Base-by-base conservation (phyloP, 176 grass and related monocot genomes). In the Cenchrus americanus region DNA sequence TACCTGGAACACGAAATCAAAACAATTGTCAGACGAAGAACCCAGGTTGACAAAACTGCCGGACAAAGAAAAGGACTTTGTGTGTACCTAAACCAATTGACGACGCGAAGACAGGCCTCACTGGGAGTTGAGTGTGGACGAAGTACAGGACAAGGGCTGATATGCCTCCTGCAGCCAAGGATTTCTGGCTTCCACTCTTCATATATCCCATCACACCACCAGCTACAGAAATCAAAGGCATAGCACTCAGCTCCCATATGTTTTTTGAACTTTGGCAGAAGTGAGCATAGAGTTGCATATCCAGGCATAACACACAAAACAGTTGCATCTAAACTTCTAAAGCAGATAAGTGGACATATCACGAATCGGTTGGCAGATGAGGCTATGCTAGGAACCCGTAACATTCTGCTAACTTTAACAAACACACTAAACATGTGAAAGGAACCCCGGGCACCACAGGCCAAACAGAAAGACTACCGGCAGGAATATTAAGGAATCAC, bases 111-210 rank as follows among this genome's bases (percentile, higher is more conserved):
- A 88, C 80, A 0, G 91, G 91, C 60, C 85, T 87, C 42, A 85
- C 76, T 63, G 94, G 94, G 23, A 97, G 94, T 79, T 91, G 94
- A 81, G 91, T 91, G 82, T 97, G 90, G 26, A 97, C 94, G 2
- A 85, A 89, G 81, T 68, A 87, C 50, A 97, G 68, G 2, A 94
- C 13, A 47, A 87, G 65, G 6, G 94, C 86, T 42, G 94, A 91
- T 85, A 93, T 80, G 69, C 88, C 91, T 86, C 91, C 94, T 66
- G 91, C 88, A 59, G 91, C 86, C 46, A 89, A 59, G 40, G 91
- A 97, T 71, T 97, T 97, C 73, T 91, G 89, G 84, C 94, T 97
- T 73, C 94, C 94, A 24, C 83, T 87, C 68, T 97, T 97, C 58
- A 94, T 71, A 79, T 89, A 97, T 21, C 94, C 94, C 87, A 97